Percentiles rank a stretch among this genome's conserved stretches.
phyloP scores from a whole-genome alignment of 805 yeast genomes.

The Candida jianshihensis region DNA sequence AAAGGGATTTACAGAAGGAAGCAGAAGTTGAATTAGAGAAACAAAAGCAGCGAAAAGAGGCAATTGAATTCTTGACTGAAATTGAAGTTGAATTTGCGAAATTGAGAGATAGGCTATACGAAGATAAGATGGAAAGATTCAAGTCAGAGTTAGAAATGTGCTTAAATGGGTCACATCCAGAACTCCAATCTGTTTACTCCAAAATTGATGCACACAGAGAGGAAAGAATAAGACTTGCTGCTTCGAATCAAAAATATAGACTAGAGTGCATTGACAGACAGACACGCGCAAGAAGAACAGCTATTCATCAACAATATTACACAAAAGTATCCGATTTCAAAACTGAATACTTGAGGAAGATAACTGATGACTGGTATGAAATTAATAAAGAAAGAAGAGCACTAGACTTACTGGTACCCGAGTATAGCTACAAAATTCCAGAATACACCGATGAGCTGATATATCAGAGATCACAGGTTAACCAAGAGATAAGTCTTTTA shows the following conservation, averaged over 20 bases:
- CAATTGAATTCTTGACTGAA: constrained; percentile 64
- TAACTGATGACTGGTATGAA: constrained; percentile 87
- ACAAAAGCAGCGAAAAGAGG: constrained; percentile 46
- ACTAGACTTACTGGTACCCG: constrained; percentile 57
- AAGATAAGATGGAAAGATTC: constrained; percentile 69
- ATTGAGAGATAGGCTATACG: constrained; percentile 76
- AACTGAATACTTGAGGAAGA: constrained; percentile 53
- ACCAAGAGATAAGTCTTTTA: constrained; percentile 63
- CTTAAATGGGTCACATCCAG: constrained; percentile 87
- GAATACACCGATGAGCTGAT: constrained; percentile 42
- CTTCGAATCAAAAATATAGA: constrained; percentile 52
- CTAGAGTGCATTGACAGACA: constrained; percentile 72
- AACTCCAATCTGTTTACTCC: constrained; percentile 62
- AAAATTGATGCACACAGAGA: constrained; percentile 71
- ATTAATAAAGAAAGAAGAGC: constrained; percentile 83
- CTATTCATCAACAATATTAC: constrained; percentile 76
- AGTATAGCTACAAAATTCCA: constrained; percentile 35
- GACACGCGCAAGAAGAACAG: constrained; percentile 71
- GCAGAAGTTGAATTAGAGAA: constrained; percentile 18
- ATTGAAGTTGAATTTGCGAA: constrained; percentile 85
- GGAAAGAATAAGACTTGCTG: constrained; percentile 49
- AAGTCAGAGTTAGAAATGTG: constrained; percentile 85
- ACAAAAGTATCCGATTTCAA: constrained; percentile 64
- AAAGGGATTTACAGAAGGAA: constrained; percentile 14
- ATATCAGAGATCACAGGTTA: constrained; percentile 58